Conservation (phyloP, 225 moss, liverwort and hornwort genomes). For the Pseudoscleropodium purum region DNA sequence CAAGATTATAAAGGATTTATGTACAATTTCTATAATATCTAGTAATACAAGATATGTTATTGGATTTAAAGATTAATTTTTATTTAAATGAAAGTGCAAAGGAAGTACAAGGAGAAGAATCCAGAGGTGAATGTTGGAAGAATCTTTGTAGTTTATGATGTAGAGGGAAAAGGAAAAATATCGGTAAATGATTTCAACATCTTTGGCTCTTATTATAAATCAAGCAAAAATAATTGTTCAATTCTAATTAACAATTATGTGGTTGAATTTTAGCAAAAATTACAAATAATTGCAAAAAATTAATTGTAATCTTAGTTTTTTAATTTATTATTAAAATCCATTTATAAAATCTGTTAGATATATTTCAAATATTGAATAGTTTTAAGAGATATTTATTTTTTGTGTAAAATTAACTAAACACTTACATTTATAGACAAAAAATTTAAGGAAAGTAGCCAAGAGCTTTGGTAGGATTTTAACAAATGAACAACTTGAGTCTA, state of each 20-base stretch:
- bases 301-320: too few species aligned
- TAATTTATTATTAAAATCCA: neutral
- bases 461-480: conserved; percentile 44
- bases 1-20: too few species aligned
- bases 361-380: neutral
- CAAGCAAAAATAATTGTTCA: neutral
- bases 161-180: conserved; percentile 49
- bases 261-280: neutral
- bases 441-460: conserved; percentile 52
- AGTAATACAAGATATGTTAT: neutral
- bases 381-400: too few species aligned
- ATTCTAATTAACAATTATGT: neutral
- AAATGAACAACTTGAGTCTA: conserved; percentile 60
- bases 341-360: neutral
- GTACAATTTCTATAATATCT: neutral
- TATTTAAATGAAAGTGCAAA: conserved; percentile 24
- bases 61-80: neutral
- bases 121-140: conserved; percentile 37
- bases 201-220: neutral
- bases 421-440: conserved; percentile 10
- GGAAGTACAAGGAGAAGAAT: conserved; percentile 57
- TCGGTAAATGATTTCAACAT: conserved; percentile 5
- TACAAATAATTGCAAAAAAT: too few species aligned
- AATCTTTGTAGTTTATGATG: conserved; percentile 49
- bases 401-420: neutral